These are phyloP conservation scores for Orbilia quercus DNA, from an alignment of 2,329 filamentous ascomycete species.

Conservation along the genomic window DNA sequence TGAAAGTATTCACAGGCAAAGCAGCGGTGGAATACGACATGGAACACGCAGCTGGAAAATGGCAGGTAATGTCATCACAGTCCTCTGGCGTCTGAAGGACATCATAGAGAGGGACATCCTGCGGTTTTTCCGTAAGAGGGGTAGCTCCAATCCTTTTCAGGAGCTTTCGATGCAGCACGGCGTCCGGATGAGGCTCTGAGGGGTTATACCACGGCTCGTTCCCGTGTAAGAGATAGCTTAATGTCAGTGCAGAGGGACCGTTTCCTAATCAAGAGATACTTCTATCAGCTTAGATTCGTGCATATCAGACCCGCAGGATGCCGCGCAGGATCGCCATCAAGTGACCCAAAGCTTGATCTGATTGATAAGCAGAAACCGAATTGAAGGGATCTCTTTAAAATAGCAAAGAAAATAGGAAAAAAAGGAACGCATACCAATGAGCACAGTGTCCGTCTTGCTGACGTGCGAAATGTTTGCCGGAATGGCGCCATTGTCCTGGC, in stretches of 20 bases:
- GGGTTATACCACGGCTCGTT: slow-evolving; percentile 70
- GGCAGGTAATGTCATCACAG: slow-evolving; percentile 68
- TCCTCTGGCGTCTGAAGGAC: slow-evolving; percentile 66
- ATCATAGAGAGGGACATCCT: slow-evolving; percentile 62
- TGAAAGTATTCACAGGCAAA: slow-evolving; percentile 70
- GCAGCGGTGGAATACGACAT: slow-evolving; percentile 73
- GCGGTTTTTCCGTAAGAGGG: slow-evolving; percentile 30
- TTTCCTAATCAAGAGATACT: slow-evolving; percentile 65
- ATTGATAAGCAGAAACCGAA: slow-evolving; percentile 26
- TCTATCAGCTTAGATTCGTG: too few species aligned
- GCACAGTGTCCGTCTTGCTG: slow-evolving; percentile 63
- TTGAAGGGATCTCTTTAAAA: not conserved
- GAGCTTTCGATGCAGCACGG: slow-evolving; percentile 68
- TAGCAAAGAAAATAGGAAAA: slow-evolving; percentile 21
- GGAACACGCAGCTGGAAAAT: slow-evolving; percentile 68
- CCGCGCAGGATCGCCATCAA: not conserved
- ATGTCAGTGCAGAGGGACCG: slow-evolving; percentile 72
- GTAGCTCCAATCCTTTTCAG: slow-evolving; percentile 27
- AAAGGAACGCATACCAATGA: slow-evolving; percentile 63
- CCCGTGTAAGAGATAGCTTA: slow-evolving; percentile 73
- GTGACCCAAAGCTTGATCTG: not conserved
- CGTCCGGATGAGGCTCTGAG: slow-evolving; percentile 68
- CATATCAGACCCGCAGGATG: slow-evolving; percentile 4
- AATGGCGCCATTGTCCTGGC: slow-evolving; percentile 58
- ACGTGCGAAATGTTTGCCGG: slow-evolving; percentile 55